Conservation (phyloP, 2,329 filamentous ascomycete genomes). For the Diaporthe citrichinensis region DNA sequence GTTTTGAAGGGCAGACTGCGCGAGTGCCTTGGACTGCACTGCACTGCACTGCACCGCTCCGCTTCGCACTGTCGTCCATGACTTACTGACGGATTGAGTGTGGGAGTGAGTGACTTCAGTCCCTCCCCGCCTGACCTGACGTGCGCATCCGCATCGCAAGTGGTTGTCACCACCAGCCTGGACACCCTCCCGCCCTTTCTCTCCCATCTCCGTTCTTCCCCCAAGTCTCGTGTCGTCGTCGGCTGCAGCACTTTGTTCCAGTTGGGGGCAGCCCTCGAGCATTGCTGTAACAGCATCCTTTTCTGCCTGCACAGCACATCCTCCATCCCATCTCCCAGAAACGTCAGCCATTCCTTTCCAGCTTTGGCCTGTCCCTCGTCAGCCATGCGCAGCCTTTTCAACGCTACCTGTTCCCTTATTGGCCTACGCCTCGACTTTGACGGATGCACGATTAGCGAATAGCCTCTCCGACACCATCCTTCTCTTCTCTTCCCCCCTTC, state of each 20-base stretch:
- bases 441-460: constrained; percentile 40
- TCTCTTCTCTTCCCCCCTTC: constrained; percentile 8
- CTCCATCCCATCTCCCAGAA: constrained; percentile 3
- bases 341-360: constrained; percentile 32
- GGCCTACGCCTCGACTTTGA: constrained; percentile 35
- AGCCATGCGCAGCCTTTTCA: constrained; percentile 36
- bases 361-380: constrained; percentile 31
- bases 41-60: background rate
- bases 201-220: constrained; percentile 1
- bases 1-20: constrained; percentile 6
- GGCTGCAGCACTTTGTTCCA: constrained; percentile 13
- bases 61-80: constrained; percentile 16
- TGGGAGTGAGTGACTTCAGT: constrained; percentile 15
- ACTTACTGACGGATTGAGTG: constrained; percentile 8
- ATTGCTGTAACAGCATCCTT: constrained; percentile 22
- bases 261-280: background rate
- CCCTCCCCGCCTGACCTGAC: constrained; percentile 29
- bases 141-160: constrained; percentile 25
- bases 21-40: background rate
- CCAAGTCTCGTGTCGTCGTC: constrained; percentile 19
- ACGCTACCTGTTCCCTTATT: constrained; percentile 32
- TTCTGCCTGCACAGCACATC: background rate
- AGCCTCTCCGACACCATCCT: constrained; percentile 28
- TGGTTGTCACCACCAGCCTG: constrained; percentile 27
- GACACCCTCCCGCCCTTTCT: background rate